These are phyloP conservation scores for Tylopilus felleus DNA, from an alignment of 768 basidiomycete species.

Conservation along the genomic window DNA sequence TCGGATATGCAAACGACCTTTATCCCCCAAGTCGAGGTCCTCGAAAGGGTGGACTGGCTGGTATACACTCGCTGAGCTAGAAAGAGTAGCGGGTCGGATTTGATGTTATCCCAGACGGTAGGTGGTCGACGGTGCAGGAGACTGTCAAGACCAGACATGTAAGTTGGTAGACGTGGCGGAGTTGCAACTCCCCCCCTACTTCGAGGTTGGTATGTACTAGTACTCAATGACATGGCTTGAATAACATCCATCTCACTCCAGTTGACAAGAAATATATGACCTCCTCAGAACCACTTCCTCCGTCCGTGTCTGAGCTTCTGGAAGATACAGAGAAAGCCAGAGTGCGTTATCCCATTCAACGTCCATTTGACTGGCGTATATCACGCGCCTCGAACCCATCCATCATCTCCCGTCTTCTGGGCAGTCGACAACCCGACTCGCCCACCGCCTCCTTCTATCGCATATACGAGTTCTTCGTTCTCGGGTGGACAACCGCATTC, in stretches of 20 bases:
- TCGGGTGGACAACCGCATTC: conserved; percentile 10
- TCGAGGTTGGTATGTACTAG: background rate
- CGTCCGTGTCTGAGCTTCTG: conserved; percentile 2
- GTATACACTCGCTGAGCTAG: conserved; percentile 3
- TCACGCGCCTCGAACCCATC: conserved; percentile 1
- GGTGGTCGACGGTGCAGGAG: conserved; percentile 6
- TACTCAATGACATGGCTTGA: background rate
- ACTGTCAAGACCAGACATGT: conserved; percentile 3
- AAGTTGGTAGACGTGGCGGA: background rate
- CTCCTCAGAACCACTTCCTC: conserved; percentile 1
- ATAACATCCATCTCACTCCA: background rate
- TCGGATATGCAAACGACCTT: conserved; percentile 9
- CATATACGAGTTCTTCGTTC: conserved; percentile 8
- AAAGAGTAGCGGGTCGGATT: conserved; percentile 5
- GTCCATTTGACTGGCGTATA: conserved; percentile 2
- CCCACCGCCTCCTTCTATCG: conserved; percentile 7
- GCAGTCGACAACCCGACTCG: conserved; percentile 1
- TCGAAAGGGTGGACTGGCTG: background rate
- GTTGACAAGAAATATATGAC: background rate
- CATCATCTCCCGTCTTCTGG: background rate
- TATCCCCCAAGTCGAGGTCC: background rate
- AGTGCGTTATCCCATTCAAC: conserved; percentile 2
- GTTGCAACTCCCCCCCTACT: background rate
- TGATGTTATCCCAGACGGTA: conserved; percentile 7
- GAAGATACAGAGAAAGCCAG: background rate